phyloP scores from a whole-genome alignment of 148 eudicot genomes.

The Dianthus caryophyllus region DNA sequence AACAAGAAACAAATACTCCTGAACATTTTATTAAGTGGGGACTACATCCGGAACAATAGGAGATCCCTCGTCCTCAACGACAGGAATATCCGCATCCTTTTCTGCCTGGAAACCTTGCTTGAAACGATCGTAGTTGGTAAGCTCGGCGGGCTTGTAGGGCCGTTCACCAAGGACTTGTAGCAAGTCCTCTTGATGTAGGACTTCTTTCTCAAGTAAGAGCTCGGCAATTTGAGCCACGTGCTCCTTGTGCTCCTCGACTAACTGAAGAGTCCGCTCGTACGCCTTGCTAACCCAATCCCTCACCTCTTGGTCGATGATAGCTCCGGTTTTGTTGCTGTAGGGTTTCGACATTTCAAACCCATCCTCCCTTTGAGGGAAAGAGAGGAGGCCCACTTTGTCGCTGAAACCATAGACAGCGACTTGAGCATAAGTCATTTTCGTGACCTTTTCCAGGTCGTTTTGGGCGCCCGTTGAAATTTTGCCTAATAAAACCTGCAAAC shows the following conservation, averaged over 20 bases:
- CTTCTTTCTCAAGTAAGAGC: conserved; percentile 76
- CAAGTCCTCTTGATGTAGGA: conserved; percentile 84
- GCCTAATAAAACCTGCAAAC: conserved; percentile 60
- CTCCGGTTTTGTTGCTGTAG: conserved; percentile 83
- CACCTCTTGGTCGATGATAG: conserved; percentile 71
- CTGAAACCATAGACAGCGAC: conserved; percentile 90
- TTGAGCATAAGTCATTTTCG: conserved; percentile 88
- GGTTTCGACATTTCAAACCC: conserved; percentile 66
- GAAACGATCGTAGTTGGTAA: conserved; percentile 66
- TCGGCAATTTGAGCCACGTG: conserved; percentile 75
- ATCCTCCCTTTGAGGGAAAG: conserved; percentile 75
- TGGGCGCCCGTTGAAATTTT: conserved; percentile 91
- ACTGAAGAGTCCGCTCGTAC: conserved; percentile 47
- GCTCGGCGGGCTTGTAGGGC: conserved; percentile 55
- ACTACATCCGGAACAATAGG: conserved; percentile 61
- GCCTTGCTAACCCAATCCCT: conserved; percentile 85
- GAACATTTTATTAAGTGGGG: conserved; percentile 31
- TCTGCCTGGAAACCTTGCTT: conserved; percentile 58
- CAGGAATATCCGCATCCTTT: conserved; percentile 20
- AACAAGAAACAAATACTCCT: conserved; percentile 6
- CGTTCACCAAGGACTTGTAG: conserved; percentile 71
- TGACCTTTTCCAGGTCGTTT: conserved; percentile 84
- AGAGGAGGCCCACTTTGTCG: conserved; percentile 83
- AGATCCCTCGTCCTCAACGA: conserved; percentile 37
- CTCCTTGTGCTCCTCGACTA: conserved; percentile 71